These are phyloP conservation scores for Cutaneotrichosporon dermatis DNA, from an alignment of 1,284 basidiomycete species.

Conservation along the genomic window DNA sequence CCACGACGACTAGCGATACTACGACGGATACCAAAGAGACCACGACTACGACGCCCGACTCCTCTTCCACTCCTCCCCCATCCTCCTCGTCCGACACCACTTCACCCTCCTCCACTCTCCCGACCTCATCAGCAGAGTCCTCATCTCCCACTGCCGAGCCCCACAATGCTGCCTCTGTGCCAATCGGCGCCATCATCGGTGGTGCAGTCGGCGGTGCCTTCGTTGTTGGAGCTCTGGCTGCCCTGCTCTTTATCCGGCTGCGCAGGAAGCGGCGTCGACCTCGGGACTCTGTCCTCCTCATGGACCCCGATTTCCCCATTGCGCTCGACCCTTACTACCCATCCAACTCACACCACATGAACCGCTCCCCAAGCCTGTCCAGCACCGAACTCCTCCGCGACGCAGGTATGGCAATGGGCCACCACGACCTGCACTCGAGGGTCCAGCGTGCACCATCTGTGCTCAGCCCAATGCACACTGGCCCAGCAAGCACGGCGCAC, in stretches of 20 bases:
- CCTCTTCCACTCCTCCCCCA: no score
- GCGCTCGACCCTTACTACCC: background rate
- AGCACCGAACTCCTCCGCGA: background rate
- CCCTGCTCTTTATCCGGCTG: background rate
- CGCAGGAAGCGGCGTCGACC: background rate
- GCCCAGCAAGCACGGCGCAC: background rate
- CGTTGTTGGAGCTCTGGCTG: background rate
- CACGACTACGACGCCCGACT: no score
- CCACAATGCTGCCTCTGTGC: background rate
- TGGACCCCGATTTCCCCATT: constrained; percentile 2
- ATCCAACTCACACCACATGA: no score
- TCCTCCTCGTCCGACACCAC: no score
- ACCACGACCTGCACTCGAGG: no score
- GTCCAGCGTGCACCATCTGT: no score
- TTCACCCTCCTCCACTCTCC: no score
- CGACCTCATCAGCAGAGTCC: no score
- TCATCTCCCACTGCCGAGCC: no score
- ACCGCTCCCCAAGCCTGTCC: background rate
- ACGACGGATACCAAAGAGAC: no score
- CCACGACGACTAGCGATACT: no score
- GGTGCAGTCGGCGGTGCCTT: background rate
- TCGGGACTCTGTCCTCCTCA: background rate
- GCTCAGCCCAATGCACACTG: no score
- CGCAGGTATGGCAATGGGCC: background rate
- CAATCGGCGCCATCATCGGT: background rate